Percentiles rank a stretch among this genome's conserved stretches.
Conservation (phyloP, 352 stramenopile species). For the Thalassiosira hispida region DNA sequence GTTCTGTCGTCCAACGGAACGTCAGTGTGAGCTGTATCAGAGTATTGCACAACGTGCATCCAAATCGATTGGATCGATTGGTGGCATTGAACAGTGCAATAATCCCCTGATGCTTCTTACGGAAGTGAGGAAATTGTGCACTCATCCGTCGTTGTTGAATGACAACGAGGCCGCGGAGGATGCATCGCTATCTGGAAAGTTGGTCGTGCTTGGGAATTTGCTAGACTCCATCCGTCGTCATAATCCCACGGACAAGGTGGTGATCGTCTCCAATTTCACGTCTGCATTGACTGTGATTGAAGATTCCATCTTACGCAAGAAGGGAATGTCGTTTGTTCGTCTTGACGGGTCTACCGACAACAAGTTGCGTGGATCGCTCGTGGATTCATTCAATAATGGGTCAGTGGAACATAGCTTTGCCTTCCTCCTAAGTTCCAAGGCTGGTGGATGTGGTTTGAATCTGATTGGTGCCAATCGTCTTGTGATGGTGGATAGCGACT, state of each 20-base stretch:
- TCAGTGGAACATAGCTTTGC: constrained; percentile 85
- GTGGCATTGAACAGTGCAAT: constrained; percentile 27
- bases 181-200: constrained; percentile 66
- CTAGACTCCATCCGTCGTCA: constrained; percentile 55
- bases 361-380: constrained; percentile 61
- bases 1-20: constrained; percentile 66
- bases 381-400: constrained; percentile 81
- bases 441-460: constrained; percentile 95
- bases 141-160: constrained; percentile 61
- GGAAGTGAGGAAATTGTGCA: constrained; percentile 72
- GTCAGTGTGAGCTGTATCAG: constrained; percentile 69
- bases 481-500: constrained; percentile 91
- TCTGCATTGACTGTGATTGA: constrained; percentile 92
- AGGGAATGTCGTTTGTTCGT: constrained; percentile 59
- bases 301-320: constrained; percentile 69
- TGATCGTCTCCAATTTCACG: constrained; percentile 88
- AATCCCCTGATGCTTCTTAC: constrained; percentile 67
- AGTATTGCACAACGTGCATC: constrained; percentile 38
- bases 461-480: constrained; percentile 95
- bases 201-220: constrained; percentile 61
- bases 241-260: constrained; percentile 67
- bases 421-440: constrained; percentile 97
- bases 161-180: constrained; percentile 2
- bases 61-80: constrained; percentile 33
- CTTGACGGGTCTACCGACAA: constrained; percentile 78